These are phyloP conservation scores for Westerdykella aurantiaca DNA, from an alignment of 2,329 filamentous ascomycete genomes.

Conservation along the genomic window DNA sequence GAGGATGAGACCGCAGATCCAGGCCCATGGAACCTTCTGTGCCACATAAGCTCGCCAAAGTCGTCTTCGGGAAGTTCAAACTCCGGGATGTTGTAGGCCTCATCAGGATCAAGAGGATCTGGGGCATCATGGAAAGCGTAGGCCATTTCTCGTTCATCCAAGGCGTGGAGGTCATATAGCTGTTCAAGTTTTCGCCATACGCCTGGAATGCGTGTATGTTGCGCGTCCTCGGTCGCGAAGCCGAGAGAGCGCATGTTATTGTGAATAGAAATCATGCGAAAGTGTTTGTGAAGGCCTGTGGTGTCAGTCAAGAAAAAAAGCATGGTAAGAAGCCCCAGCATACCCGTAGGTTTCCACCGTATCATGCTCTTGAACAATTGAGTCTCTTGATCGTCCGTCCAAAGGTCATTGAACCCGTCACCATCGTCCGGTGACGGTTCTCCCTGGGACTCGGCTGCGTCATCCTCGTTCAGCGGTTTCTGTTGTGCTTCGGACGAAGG, in stretches of 20 bases:
- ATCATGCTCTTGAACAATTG: conserved; percentile 91
- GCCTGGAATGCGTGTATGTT: conserved; percentile 80
- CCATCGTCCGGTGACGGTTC: conserved; percentile 51
- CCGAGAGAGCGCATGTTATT: conserved; percentile 46
- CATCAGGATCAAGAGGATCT: conserved; percentile 41
- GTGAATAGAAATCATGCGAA: conserved; percentile 48
- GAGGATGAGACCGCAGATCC: conserved; percentile 24
- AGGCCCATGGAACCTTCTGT: conserved; percentile 30
- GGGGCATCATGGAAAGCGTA: conserved; percentile 54
- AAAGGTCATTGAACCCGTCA: conserved; percentile 62
- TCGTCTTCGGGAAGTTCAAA: conserved; percentile 43
- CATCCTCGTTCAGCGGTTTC: conserved; percentile 36
- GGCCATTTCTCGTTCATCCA: conserved; percentile 74
- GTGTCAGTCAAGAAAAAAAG: conserved; percentile 1
- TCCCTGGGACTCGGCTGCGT: conserved; percentile 49
- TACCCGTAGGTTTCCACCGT: conserved; percentile 88
- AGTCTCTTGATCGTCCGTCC: conserved; percentile 94
- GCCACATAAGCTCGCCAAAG: conserved; percentile 42
- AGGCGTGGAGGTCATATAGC: conserved; percentile 77
- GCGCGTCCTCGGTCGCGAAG: conserved; percentile 61
- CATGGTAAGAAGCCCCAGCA: neutral
- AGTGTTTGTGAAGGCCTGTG: conserved; percentile 52
- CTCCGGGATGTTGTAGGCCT: conserved; percentile 27
- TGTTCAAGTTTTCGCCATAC: conserved; percentile 85
- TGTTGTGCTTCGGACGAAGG: conserved; percentile 40